Evolutionary conservation across 2,329 filamentous ascomycete genomes (phyloP).

Genomic region (Diplodia sapinea): DNA sequence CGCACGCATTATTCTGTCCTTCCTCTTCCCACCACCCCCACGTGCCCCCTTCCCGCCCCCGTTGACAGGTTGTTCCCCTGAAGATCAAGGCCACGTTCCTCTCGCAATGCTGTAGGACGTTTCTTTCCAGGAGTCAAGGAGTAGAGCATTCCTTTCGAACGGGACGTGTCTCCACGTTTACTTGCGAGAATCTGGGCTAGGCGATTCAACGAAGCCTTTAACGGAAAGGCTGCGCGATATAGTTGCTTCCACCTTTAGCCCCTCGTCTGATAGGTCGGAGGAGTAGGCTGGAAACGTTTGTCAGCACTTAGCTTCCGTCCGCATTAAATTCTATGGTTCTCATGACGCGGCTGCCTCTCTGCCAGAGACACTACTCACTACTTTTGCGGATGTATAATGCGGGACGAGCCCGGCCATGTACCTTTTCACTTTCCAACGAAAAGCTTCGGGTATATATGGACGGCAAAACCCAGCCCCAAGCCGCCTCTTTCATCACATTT

Average conservation of each 20-base stretch:
- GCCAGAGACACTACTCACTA: too few relatives aligned
- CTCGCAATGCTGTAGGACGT: not conserved
- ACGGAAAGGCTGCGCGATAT: not conserved
- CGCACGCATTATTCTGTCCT: not conserved
- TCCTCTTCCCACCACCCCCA: not conserved
- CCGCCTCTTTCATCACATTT: too few relatives aligned
- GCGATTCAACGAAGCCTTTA: not conserved
- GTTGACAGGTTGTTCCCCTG: constrained; percentile 6
- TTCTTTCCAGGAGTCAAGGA: constrained; percentile 11
- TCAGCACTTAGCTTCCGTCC: not conserved
- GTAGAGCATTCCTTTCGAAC: not conserved
- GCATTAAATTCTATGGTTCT: not conserved
- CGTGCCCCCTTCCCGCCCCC: constrained; percentile 2
- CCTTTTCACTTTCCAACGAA: too few relatives aligned
- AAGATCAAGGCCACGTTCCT: constrained; percentile 3
- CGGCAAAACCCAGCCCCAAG: too few relatives aligned
- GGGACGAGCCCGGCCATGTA: too few relatives aligned
- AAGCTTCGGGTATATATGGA: too few relatives aligned
- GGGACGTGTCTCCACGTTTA: not conserved
- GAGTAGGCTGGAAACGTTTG: not conserved
- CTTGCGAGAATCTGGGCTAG: not conserved
- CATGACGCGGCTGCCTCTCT: too few relatives aligned
- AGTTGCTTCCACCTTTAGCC: not conserved
- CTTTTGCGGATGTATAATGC: too few relatives aligned
- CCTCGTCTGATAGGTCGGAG: not conserved